These are phyloP conservation scores for Neurospora sp. DNA, from an alignment of 2,329 filamentous ascomycete species.

Conservation along the genomic window DNA sequence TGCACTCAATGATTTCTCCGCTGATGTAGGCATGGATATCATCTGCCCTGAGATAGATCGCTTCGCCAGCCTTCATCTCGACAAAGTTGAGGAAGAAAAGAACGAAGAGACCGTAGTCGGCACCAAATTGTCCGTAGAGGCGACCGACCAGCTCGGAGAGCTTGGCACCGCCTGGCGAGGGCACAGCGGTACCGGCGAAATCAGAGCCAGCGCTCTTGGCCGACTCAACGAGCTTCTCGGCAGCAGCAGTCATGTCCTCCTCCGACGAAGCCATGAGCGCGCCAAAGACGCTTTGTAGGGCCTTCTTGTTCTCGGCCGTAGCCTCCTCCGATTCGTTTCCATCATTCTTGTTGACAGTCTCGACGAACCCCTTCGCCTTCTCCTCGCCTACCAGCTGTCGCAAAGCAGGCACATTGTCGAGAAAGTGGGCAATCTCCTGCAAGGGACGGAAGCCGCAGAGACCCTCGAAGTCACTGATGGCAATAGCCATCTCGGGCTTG, in stretches of 20 bases:
- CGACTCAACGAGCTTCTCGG: slow-evolving; percentile 58
- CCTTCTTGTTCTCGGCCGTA: slow-evolving; percentile 59
- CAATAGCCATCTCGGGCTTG: slow-evolving; percentile 99
- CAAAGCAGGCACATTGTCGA: slow-evolving; percentile 47
- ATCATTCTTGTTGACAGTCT: slow-evolving; percentile 37
- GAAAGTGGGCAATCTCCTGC: slow-evolving; percentile 76
- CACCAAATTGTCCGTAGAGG: slow-evolving; percentile 74
- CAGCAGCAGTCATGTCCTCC: slow-evolving; percentile 52
- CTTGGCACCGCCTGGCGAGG: slow-evolving; percentile 39
- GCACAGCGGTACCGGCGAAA: slow-evolving; percentile 55
- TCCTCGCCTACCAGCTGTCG: slow-evolving; percentile 57
- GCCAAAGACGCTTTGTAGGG: slow-evolving; percentile 64
- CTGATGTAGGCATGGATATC: slow-evolving; percentile 95
- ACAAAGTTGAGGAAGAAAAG: slow-evolving; percentile 97
- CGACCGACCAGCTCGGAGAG: slow-evolving; percentile 69
- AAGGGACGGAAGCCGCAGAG: slow-evolving; percentile 91
- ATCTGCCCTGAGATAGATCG: slow-evolving; percentile 90
- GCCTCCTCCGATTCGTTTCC: slow-evolving; percentile 26
- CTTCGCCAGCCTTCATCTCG: slow-evolving; percentile 76
- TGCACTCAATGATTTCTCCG: slow-evolving; percentile 96
- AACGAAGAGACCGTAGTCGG: slow-evolving; percentile 87
- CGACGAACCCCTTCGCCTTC: slow-evolving; percentile 46
- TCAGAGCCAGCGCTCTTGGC: slow-evolving; percentile 56
- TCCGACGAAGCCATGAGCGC: slow-evolving; percentile 70
- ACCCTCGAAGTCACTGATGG: slow-evolving; percentile 90